Conservation (phyloP, 768 basidiomycete genomes). For the Podaxis sp. region DNA sequence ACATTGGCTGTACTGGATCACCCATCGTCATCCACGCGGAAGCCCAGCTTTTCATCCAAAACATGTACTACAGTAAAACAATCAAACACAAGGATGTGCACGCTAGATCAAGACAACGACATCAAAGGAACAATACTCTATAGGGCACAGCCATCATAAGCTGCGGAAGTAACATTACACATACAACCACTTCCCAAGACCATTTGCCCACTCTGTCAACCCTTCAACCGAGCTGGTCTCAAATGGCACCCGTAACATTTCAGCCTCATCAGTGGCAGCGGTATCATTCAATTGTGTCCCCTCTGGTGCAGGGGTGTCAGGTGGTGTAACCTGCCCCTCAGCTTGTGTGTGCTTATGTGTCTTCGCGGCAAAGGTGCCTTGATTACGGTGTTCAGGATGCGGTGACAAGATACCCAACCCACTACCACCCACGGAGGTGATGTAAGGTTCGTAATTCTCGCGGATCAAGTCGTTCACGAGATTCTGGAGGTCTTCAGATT, state of each 20-base stretch:
- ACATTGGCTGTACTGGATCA: neutral
- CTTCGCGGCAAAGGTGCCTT: constrained; percentile 17
- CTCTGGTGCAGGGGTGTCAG: constrained; percentile 42
- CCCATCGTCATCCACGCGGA: neutral
- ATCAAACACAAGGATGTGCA: neutral
- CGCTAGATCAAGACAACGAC: neutral
- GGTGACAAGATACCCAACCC: constrained; percentile 86
- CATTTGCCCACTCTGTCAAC: constrained; percentile 51
- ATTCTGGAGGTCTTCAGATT: constrained; percentile 50
- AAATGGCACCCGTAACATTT: constrained; percentile 39
- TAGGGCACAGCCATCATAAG: neutral
- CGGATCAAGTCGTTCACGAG: constrained; percentile 60
- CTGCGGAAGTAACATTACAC: constrained; percentile 33
- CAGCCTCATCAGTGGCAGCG: neutral
- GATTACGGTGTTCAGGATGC: constrained; percentile 42
- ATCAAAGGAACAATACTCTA: neutral
- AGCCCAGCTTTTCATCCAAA: neutral
- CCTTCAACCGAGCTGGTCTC: constrained; percentile 38
- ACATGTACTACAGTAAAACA: neutral
- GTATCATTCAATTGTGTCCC: constrained; percentile 17
- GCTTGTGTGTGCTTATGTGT: constrained; percentile 17
- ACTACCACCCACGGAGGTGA: constrained; percentile 90
- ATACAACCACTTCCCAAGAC: constrained; percentile 60
- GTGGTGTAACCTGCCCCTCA: constrained; percentile 46
- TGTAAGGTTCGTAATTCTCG: constrained; percentile 77